Evolutionary conservation across 2,329 filamentous ascomycete species (phyloP).

Genomic region (Trichoderma sp.): DNA sequence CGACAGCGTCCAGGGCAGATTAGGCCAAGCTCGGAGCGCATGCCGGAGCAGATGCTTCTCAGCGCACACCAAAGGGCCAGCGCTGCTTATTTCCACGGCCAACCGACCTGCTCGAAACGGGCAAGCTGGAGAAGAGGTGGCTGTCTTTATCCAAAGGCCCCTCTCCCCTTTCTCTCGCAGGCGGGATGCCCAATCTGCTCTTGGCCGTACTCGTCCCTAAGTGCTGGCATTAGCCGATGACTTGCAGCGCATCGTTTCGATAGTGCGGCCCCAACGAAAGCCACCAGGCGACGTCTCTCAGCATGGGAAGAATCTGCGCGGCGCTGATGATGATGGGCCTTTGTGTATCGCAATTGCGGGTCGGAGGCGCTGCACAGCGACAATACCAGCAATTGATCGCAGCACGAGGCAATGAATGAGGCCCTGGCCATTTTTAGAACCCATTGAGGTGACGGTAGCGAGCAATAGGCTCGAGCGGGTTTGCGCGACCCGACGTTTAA

Average conservation of each 20-base stretch:
- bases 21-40: neutral
- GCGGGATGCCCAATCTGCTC: too few relatives aligned
- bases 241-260: slow-evolving; percentile 16
- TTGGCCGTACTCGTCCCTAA: neutral
- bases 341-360: neutral
- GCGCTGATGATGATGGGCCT: slow-evolving; percentile 9
- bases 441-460: neutral
- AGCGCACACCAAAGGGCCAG: neutral
- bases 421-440: neutral
- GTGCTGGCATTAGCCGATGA: neutral
- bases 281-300: neutral
- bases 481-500: neutral
- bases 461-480: neutral
- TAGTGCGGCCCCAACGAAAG: slow-evolving; percentile 8
- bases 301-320: slow-evolving; percentile 13
- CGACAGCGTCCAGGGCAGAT: neutral
- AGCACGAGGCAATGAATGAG: neutral
- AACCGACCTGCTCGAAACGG: slow-evolving; percentile 15
- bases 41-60: neutral
- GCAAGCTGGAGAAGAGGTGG: neutral
- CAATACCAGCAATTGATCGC: neutral
- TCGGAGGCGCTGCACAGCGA: neutral
- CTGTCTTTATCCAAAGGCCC: neutral
- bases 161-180: neutral
- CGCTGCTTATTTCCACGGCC: neutral